These are phyloP conservation scores for Macaranga tanarius DNA, from an alignment of 441 rosid species.

Conservation along the genomic window DNA sequence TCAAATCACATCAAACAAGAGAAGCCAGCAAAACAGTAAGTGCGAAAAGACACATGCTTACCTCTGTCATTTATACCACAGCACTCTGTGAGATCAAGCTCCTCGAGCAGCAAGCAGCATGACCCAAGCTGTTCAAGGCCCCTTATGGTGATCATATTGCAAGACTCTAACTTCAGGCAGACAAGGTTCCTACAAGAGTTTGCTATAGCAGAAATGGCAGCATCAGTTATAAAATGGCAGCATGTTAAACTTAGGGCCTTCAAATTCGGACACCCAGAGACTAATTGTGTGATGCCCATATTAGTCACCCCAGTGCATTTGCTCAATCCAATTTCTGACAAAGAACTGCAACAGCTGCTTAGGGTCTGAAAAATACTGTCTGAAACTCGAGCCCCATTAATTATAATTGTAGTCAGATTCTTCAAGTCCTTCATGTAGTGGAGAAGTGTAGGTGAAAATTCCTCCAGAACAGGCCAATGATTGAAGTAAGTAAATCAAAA, in stretches of 20 bases:
- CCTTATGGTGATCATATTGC: slow-evolving; percentile 75
- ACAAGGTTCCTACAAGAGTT: slow-evolving; percentile 58
- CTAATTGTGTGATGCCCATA: slow-evolving; percentile 57
- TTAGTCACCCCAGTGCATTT: slow-evolving; percentile 69
- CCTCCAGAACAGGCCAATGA: slow-evolving; percentile 40
- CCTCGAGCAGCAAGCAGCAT: slow-evolving; percentile 57
- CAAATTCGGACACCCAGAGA: slow-evolving; percentile 55
- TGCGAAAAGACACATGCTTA: slow-evolving; percentile 23
- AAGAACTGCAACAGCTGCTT: slow-evolving; percentile 50
- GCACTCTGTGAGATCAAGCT: slow-evolving; percentile 90
- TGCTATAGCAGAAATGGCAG: slow-evolving; percentile 68
- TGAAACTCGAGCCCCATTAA: slow-evolving; percentile 67
- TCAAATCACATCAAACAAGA: slow-evolving; percentile 1
- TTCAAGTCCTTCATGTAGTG: slow-evolving; percentile 49
- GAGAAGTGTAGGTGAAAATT: slow-evolving; percentile 45
- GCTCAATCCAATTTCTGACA: slow-evolving; percentile 70
- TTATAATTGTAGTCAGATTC: slow-evolving; percentile 48
- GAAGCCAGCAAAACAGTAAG: neutral
- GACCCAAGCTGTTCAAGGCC: slow-evolving; percentile 71
- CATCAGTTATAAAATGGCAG: slow-evolving; percentile 66
- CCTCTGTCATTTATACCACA: slow-evolving; percentile 67
- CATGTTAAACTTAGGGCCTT: slow-evolving; percentile 62
- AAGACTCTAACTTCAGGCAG: slow-evolving; percentile 76
- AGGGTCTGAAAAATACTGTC: slow-evolving; percentile 47
- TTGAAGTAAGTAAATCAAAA: slow-evolving; percentile 12